phyloP scores from a whole-genome alignment of 257 asterid species.

The Ballota nigra region DNA sequence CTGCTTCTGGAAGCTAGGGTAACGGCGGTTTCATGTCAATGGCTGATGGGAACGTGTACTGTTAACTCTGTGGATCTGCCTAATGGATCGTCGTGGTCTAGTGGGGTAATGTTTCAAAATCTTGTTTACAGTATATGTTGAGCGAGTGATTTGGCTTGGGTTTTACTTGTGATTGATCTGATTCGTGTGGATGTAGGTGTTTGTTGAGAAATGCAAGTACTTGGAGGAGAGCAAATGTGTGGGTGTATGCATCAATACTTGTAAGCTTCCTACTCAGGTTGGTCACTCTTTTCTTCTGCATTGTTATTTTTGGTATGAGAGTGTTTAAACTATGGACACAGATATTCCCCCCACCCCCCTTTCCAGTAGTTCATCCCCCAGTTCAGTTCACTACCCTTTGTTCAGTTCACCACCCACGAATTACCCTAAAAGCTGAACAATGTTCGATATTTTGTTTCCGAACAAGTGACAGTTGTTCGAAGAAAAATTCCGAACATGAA shows the following conservation, averaged over 20 bases:
- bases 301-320: no score
- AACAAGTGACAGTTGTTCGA: no score
- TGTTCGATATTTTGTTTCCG: no score
- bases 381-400: no score
- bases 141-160: not conserved
- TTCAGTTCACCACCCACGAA: no score
- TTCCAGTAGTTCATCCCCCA: no score
- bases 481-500: no score
- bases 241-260: conserved; percentile 79
- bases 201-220: conserved; percentile 87
- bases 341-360: no score
- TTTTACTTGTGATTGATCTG: not conserved
- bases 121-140: not conserved
- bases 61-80: conserved; percentile 71
- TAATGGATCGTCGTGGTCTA: conserved; percentile 59
- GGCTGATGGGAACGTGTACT: conserved; percentile 87
- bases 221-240: conserved; percentile 92
- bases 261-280: conserved; percentile 95
- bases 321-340: no score
- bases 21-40: conserved; percentile 79
- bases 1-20: conserved; percentile 69
- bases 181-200: conserved; percentile 43
- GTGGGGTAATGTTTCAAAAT: conserved; percentile 54
- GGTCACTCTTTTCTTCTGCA: not conserved
- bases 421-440: no score